phyloP scores from a whole-genome alignment of 139 green algal genomes.

The Chlamydomonas schloesseri region DNA sequence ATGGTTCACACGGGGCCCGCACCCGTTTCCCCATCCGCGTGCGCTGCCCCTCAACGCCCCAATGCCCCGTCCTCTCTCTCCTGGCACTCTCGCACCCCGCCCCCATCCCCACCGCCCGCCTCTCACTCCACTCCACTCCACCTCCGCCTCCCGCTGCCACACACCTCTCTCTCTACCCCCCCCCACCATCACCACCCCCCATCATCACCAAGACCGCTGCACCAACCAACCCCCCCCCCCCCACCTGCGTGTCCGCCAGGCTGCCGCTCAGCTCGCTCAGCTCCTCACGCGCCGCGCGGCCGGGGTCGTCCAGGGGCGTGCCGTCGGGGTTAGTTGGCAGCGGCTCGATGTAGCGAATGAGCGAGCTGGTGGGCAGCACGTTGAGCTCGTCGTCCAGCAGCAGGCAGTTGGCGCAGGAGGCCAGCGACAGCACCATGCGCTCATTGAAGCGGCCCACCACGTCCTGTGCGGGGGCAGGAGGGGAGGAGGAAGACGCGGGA shows the following conservation, averaged over 20 bases:
- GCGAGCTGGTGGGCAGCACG: slow-evolving; percentile 92
- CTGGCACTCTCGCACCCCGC: too few relatives aligned
- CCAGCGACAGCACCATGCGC: slow-evolving; percentile 95
- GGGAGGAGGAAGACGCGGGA: background rate
- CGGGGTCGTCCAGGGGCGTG: slow-evolving; percentile 57
- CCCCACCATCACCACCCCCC: too few relatives aligned
- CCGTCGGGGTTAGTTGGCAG: slow-evolving; percentile 69
- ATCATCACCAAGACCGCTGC: too few relatives aligned
- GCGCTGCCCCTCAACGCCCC: too few relatives aligned
- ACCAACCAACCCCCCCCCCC: background rate
- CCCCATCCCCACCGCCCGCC: too few relatives aligned
- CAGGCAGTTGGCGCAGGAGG: slow-evolving; percentile 84
- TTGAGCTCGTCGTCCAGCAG: slow-evolving; percentile 99
- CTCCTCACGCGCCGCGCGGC: slow-evolving; percentile 67
- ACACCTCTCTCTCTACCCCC: too few relatives aligned
- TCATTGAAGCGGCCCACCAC: slow-evolving; percentile 95
- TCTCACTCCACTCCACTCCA: too few relatives aligned
- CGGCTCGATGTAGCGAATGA: slow-evolving; percentile 72
- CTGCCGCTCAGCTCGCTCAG: slow-evolving; percentile 86
- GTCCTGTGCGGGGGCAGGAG: slow-evolving; percentile 22
- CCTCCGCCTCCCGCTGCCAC: too few relatives aligned
- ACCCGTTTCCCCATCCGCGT: too few relatives aligned
- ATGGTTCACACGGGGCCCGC: too few relatives aligned
- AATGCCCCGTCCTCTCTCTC: too few relatives aligned
- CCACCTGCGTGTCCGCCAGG: slow-evolving; percentile 86